phyloP scores from a whole-genome alignment of 352 stramenopile genomes.

The Phytopythium delawarense region DNA sequence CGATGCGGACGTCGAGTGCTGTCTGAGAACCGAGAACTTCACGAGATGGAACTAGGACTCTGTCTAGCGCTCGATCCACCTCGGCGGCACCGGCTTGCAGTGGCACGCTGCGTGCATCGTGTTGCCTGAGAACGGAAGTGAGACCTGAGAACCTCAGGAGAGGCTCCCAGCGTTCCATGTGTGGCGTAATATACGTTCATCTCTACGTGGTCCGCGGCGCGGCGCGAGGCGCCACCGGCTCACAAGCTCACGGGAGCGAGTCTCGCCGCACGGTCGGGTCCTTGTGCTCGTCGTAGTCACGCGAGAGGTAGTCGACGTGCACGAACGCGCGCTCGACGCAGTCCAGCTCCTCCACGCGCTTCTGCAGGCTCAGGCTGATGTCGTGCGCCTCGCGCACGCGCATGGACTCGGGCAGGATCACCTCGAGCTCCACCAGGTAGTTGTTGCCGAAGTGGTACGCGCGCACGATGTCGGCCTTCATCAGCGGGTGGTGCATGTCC shows the following conservation, averaged over 20 bases:
- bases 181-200: background rate
- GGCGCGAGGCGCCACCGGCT: background rate
- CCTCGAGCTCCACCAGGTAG: slow-evolving; percentile 90
- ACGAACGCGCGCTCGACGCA: slow-evolving; percentile 97
- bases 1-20: background rate
- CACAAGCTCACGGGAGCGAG: slow-evolving; percentile 12
- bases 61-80: too few species aligned
- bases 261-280: slow-evolving; percentile 68
- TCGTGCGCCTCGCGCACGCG: slow-evolving; percentile 93
- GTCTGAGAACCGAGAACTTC: too few species aligned
- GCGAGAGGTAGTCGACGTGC: slow-evolving; percentile 95
- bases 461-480: slow-evolving; percentile 92
- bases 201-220: background rate
- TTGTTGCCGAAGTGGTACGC: slow-evolving; percentile 97
- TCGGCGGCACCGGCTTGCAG: too few species aligned
- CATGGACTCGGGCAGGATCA: slow-evolving; percentile 87
- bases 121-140: background rate
- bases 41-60: too few species aligned
- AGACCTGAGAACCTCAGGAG: too few species aligned
- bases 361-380: slow-evolving; percentile 95
- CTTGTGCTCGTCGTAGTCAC: slow-evolving; percentile 89
- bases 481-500: slow-evolving; percentile 79
- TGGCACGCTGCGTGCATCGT: background rate
- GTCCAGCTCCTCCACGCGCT: slow-evolving; percentile 94
- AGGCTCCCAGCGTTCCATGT: too few species aligned